These are phyloP conservation scores for Zanthoxylum bungeanum DNA, from an alignment of 345 rosid genomes.

Conservation along the genomic window DNA sequence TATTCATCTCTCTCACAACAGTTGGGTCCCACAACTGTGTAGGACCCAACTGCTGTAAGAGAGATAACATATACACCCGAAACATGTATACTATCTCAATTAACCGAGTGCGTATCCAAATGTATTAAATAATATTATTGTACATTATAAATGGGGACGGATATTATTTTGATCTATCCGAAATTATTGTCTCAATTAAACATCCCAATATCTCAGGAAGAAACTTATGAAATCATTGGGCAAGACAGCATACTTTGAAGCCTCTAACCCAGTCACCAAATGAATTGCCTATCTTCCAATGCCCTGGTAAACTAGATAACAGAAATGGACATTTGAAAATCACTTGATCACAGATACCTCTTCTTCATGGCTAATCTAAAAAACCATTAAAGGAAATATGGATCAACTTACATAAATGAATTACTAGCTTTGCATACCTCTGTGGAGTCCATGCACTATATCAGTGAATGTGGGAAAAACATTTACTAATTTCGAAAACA, in stretches of 20 bases:
- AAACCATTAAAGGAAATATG: neutral
- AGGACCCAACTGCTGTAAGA: too few relatives aligned
- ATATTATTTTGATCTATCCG: too few relatives aligned
- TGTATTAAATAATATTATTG: too few relatives aligned
- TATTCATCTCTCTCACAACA: too few relatives aligned
- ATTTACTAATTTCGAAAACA: neutral
- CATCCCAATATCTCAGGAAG: too few relatives aligned
- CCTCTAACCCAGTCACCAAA: neutral
- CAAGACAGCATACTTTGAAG: neutral
- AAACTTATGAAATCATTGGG: neutral
- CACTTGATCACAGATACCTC: neutral
- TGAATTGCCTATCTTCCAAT: neutral
- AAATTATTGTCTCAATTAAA: too few relatives aligned
- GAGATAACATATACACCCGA: too few relatives aligned
- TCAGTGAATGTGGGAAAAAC: neutral
- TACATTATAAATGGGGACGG: too few relatives aligned
- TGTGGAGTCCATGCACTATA: neutral
- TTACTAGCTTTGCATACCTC: neutral
- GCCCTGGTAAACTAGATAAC: neutral
- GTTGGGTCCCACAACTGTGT: too few relatives aligned
- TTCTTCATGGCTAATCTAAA: neutral
- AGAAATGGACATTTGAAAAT: neutral
- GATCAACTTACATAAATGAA: neutral
- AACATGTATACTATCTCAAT: too few relatives aligned
- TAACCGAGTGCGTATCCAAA: too few relatives aligned